Conservation (phyloP, 176 grass and related monocot species). For the Raddia distichophylla region DNA sequence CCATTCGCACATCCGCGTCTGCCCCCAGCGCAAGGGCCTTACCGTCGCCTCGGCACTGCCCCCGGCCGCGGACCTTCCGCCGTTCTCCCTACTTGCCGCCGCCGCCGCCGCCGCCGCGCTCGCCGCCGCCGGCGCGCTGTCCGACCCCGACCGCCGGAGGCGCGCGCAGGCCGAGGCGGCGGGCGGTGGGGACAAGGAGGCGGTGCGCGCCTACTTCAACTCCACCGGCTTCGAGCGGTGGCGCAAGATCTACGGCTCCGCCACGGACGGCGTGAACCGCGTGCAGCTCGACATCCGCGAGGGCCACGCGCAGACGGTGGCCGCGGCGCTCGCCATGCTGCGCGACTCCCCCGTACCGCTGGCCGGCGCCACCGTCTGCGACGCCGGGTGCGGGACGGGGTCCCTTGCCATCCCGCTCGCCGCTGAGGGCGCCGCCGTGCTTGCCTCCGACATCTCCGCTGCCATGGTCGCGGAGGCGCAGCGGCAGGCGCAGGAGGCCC, state of each 20-base stretch:
- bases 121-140: neutral
- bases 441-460: constrained; percentile 74
- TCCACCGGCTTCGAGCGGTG: constrained; percentile 89
- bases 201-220: constrained; percentile 92
- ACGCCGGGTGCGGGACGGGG: constrained; percentile 73
- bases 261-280: constrained; percentile 80
- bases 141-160: constrained; percentile 74
- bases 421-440: constrained; percentile 55
- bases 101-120: neutral
- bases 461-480: constrained; percentile 70
- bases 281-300: constrained; percentile 96
- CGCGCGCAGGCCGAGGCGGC: constrained; percentile 62
- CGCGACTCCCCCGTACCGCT: constrained; percentile 53
- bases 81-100: constrained; percentile 51
- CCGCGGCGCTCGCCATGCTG: constrained; percentile 67
- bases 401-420: constrained; percentile 79
- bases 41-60: constrained; percentile 50
- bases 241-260: constrained; percentile 83
- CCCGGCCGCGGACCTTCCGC: constrained; percentile 39
- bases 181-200: constrained; percentile 76
- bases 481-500: constrained; percentile 19
- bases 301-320: constrained; percentile 83
- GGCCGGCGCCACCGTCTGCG: constrained; percentile 64
- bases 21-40: constrained; percentile 3
- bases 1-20: constrained; percentile 23